Base-by-base conservation (phyloP, 164 flowering plant genomes). In the Piper betle region DNA sequence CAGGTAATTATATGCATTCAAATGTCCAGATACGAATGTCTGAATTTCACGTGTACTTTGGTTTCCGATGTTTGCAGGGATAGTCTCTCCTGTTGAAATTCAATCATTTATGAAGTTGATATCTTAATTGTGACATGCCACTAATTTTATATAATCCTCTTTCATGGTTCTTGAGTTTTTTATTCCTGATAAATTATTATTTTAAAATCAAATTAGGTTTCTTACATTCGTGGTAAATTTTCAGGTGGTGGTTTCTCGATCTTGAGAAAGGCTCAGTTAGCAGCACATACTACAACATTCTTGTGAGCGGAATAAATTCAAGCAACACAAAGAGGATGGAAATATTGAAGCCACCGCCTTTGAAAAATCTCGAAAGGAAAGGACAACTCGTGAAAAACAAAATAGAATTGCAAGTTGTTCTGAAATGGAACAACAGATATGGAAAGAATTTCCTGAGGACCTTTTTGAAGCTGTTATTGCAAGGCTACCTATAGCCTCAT, bases 361-460 rank as follows among this genome's bases (percentile, higher is more conserved):
- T 75, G 58, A 88, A 88, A 85, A 68, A 70, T 63, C 84, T 54
- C 76, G 96, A 6, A 85, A 76, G 70, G 94, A 84, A 68, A 74
- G 81, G 38, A 39, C 58, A 11, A 77, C 72, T 67, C 75, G 76
- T 38, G 85, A 71, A 33, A 82, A 78, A 73, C 56, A 65, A 57
- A 61, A 64, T n/a, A 65, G 64, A 52, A 55, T 60, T 12, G 53
- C 68, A 50, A 50, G 53, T 63, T 46, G 72, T 20, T 52, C 69
- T 50, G 86, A 81, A 37, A 82, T 92, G 96, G 86, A 89, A 17
- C 71, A 76, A 39, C 66, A 73, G 6, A 87, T 92, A 57, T 92
- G 98, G 98, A 86, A 86, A 73, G 90, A 87, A 59, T 81, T 92
- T 55, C 98, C 98, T 0, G 96, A 90, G 69, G 98, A 92, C 73